These are phyloP conservation scores for Colletotrichum sp. DNA, from an alignment of 2,329 filamentous ascomycete genomes.

Conservation along the genomic window DNA sequence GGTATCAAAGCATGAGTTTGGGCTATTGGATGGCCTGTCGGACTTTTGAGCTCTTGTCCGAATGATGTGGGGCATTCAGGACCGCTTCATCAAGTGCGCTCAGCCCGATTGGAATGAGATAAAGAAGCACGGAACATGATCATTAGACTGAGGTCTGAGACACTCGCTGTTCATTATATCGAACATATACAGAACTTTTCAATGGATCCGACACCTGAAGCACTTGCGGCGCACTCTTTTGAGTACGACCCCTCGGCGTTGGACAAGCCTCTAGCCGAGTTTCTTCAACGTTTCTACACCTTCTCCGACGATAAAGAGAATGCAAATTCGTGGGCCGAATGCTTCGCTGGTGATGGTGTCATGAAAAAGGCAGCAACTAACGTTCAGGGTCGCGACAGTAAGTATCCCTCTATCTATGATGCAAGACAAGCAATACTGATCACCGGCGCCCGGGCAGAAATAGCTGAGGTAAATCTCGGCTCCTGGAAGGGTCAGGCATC, in stretches of 20 bases:
- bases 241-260: neutral
- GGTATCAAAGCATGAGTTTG: neutral
- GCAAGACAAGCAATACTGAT: neutral
- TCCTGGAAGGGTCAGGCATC: neutral
- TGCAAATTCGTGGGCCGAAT: neutral
- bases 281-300: neutral
- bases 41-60: neutral
- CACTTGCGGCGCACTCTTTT: neutral
- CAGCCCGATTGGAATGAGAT: neutral
- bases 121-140: neutral
- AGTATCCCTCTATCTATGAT: neutral
- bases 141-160: neutral
- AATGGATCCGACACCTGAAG: neutral
- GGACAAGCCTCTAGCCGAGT: neutral
- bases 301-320: neutral
- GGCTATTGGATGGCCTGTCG: neutral
- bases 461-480: neutral
- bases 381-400: neutral
- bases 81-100: neutral
- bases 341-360: neutral
- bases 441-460: neutral
- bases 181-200: neutral
- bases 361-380: neutral
- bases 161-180: neutral
- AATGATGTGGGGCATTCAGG: neutral